Evolutionary conservation across 345 rosid species (phyloP).

Genomic region (Citropsis articulata): DNA sequence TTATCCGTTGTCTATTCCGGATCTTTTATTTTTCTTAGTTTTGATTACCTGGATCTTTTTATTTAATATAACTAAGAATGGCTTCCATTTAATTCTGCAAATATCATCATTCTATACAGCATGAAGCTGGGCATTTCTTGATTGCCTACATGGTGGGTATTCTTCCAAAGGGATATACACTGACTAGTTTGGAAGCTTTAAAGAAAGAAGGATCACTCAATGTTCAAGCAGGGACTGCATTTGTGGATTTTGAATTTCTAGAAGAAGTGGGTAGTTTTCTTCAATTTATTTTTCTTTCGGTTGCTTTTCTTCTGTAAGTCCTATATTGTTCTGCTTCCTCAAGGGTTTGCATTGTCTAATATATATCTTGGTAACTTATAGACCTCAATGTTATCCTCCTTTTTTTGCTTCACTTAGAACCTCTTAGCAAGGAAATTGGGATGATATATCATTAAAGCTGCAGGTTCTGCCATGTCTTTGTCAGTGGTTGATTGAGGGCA

Average conservation of each 20-base stretch:
- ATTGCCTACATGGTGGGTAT: conserved; percentile 81
- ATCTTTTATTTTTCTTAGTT: too few species aligned
- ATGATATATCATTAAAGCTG: too few species aligned
- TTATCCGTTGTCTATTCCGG: too few species aligned
- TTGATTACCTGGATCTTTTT: too few species aligned
- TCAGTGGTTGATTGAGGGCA: too few species aligned
- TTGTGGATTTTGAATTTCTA: conserved; percentile 83
- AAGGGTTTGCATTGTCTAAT: too few species aligned
- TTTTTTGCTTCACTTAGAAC: too few species aligned
- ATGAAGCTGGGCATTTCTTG: conserved; percentile 98
- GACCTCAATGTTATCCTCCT: too few species aligned
- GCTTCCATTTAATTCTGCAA: not conserved
- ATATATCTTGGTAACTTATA: too few species aligned
- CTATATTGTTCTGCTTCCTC: too few species aligned
- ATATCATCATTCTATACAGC: conserved; percentile 40
- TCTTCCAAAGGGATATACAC: conserved; percentile 73
- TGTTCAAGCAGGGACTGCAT: conserved; percentile 90
- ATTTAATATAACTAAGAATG: not conserved
- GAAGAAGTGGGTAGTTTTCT: conserved; percentile 58
- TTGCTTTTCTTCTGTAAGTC: not conserved
- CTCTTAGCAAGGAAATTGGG: too few species aligned
- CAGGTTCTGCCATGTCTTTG: too few species aligned
- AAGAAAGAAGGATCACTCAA: conserved; percentile 88
- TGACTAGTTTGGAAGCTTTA: conserved; percentile 77
- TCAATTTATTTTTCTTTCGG: not conserved